A percentile compares a stretch with the other conserved stretches of the same genome.
phyloP scores from a whole-genome alignment of 1,284 basidiomycete genomes.

The Malassezia pachydermatis region DNA sequence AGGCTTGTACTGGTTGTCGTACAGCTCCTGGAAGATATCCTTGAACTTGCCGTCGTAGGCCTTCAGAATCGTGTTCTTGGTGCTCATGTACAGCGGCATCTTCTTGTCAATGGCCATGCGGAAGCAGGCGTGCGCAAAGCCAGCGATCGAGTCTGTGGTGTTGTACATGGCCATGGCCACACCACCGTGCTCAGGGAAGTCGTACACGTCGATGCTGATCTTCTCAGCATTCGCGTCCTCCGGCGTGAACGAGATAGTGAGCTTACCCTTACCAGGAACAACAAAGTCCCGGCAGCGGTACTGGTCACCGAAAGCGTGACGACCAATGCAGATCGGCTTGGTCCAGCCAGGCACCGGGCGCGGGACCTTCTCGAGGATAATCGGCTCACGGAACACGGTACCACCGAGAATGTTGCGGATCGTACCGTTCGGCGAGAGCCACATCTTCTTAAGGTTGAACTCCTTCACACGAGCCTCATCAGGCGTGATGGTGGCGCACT shows the following conservation, averaged over 20 bases:
- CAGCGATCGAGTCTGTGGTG: slow-evolving; percentile 62
- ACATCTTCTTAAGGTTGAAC: slow-evolving; percentile 90
- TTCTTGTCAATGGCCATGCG: slow-evolving; percentile 96
- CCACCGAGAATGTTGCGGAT: slow-evolving; percentile 91
- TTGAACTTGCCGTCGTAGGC: slow-evolving; percentile 82
- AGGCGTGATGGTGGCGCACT: slow-evolving; percentile 94
- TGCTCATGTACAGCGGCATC: slow-evolving; percentile 59
- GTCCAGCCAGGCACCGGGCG: slow-evolving; percentile 81
- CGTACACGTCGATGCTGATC: slow-evolving; percentile 36
- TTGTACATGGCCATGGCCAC: slow-evolving; percentile 51
- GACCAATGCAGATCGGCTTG: slow-evolving; percentile 90
- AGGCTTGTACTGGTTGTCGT: slow-evolving; percentile 68
- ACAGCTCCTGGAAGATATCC: slow-evolving; percentile 94
- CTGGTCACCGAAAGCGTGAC: slow-evolving; percentile 95
- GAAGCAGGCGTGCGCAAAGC: slow-evolving; percentile 94
- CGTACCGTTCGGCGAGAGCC: slow-evolving; percentile 45
- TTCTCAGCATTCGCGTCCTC: slow-evolving; percentile 25
- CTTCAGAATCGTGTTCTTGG: slow-evolving; percentile 49
- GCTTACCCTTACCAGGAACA: slow-evolving; percentile 38
- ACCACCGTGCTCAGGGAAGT: slow-evolving; percentile 40
- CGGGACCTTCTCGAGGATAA: slow-evolving; percentile 80
- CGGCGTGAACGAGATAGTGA: slow-evolving; percentile 40
- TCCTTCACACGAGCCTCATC: slow-evolving; percentile 80
- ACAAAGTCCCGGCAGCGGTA: slow-evolving; percentile 47
- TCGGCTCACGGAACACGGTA: slow-evolving; percentile 97